These are phyloP conservation scores for Narthecium ossifragum DNA, from an alignment of 106 monocot species.

Conservation along the genomic window DNA sequence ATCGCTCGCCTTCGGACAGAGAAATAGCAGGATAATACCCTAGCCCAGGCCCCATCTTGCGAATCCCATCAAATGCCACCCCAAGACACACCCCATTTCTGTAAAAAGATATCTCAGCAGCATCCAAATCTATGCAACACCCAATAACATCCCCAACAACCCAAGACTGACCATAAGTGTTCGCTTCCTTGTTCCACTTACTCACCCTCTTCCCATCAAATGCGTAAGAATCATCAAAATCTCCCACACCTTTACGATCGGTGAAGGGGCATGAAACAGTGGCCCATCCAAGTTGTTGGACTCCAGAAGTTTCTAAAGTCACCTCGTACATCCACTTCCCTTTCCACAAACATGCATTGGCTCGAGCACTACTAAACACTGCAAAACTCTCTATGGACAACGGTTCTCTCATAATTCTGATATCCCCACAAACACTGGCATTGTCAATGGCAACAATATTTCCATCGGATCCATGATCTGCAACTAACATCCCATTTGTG, in stretches of 20 bases:
- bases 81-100: slow-evolving; percentile 88
- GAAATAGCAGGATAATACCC: slow-evolving; percentile 89
- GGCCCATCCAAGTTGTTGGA: slow-evolving; percentile 97
- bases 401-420: slow-evolving; percentile 45
- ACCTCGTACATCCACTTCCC: slow-evolving; percentile 99
- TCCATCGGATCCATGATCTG: slow-evolving; percentile 17
- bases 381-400: slow-evolving; percentile 67
- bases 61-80: slow-evolving; percentile 69
- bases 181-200: slow-evolving; percentile 84
- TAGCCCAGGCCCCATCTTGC: slow-evolving; percentile 35
- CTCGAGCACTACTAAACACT: slow-evolving; percentile 80
- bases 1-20: slow-evolving; percentile 92
- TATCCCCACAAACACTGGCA: slow-evolving; percentile 70
- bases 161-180: slow-evolving; percentile 82
- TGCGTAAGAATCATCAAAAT: slow-evolving; percentile 90
- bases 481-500: slow-evolving; percentile 30
- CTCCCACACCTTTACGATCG: slow-evolving; percentile 87
- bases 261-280: slow-evolving; percentile 76
- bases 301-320: slow-evolving; percentile 77
- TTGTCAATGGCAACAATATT: slow-evolving; percentile 41
- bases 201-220: slow-evolving; percentile 91
- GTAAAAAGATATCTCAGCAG: slow-evolving; percentile 64
- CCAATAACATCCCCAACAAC: slow-evolving; percentile 94
- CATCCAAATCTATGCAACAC: slow-evolving; percentile 89
- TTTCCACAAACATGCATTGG: slow-evolving; percentile 64